Evolutionary conservation across 2,329 filamentous ascomycete genomes (phyloP).

Genomic region (Cladobotryum mycophilum): DNA sequence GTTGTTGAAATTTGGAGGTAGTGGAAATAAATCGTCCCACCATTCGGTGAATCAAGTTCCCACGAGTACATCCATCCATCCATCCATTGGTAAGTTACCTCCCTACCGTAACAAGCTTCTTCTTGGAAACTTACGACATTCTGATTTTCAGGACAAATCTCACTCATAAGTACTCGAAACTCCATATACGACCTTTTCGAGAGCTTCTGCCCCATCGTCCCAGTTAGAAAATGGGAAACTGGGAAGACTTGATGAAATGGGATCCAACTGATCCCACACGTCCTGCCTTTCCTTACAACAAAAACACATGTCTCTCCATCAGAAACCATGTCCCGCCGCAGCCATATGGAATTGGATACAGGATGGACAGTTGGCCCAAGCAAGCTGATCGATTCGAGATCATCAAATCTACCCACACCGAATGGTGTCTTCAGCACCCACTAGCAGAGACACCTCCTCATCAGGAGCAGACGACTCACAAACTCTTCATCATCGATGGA

Average conservation of each 20-base stretch:
- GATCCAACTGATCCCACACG: not conserved
- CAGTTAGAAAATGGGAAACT: not conserved
- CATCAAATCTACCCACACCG: not conserved
- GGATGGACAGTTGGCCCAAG: not conserved
- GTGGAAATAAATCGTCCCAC: too few species aligned
- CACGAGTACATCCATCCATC: too few species aligned
- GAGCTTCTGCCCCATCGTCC: too few species aligned
- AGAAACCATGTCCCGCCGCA: not conserved
- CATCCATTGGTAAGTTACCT: too few species aligned
- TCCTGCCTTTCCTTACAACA: not conserved
- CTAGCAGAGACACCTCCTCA: not conserved
- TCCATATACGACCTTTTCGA: too few species aligned
- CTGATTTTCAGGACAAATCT: too few species aligned
- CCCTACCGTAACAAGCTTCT: too few species aligned
- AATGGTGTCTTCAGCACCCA: not conserved
- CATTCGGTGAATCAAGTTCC: too few species aligned
- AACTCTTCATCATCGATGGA: constrained; percentile 1
- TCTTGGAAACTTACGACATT: too few species aligned
- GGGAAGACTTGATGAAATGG: not conserved
- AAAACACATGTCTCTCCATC: not conserved
- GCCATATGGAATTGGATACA: not conserved
- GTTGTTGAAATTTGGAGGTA: too few species aligned
- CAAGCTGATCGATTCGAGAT: not conserved
- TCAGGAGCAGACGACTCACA: not conserved
- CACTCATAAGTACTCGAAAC: too few species aligned